Conservation (phyloP, 768 basidiomycete species). For the Rhodotorula babjevae region DNA sequence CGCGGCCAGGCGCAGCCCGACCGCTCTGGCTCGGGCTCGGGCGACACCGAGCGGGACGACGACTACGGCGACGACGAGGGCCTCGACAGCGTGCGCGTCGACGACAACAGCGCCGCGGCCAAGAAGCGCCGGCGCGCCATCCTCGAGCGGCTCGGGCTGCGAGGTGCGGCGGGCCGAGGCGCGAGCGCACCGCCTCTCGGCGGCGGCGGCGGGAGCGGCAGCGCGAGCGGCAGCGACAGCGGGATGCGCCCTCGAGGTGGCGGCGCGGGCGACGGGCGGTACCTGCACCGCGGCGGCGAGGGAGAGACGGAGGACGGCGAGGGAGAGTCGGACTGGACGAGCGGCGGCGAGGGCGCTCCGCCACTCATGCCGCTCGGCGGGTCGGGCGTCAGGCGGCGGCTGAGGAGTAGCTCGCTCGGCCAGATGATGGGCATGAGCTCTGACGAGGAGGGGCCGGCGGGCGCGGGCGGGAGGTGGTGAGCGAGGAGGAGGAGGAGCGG, state of each 20-base stretch:
- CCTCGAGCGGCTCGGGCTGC: conserved; percentile 16
- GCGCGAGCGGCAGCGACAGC: background rate
- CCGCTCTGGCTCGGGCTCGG: too few relatives aligned
- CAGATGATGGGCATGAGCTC: background rate
- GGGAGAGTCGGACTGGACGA: conserved; percentile 1
- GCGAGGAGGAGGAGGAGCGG: too few relatives aligned
- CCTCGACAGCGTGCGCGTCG: background rate
- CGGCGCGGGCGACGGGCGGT: too few relatives aligned
- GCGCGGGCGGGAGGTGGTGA: background rate
- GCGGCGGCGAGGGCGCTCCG: conserved; percentile 4
- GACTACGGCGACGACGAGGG: background rate
- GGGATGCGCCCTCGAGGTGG: too few relatives aligned
- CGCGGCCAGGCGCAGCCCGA: too few relatives aligned
- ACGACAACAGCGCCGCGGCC: background rate
- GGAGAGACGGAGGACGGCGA: background rate
- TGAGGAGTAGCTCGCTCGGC: background rate
- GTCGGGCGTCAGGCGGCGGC: background rate
- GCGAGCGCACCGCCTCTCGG: background rate
- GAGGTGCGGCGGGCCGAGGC: background rate
- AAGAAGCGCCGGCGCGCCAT: conserved; percentile 10
- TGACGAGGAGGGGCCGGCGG: background rate
- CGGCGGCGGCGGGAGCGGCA: background rate
- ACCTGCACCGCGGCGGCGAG: background rate
- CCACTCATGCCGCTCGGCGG: background rate
- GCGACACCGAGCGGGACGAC: too few relatives aligned